phyloP scores from a whole-genome alignment of 2,329 filamentous ascomycete genomes.

The Colletotrichum tropicicola region DNA sequence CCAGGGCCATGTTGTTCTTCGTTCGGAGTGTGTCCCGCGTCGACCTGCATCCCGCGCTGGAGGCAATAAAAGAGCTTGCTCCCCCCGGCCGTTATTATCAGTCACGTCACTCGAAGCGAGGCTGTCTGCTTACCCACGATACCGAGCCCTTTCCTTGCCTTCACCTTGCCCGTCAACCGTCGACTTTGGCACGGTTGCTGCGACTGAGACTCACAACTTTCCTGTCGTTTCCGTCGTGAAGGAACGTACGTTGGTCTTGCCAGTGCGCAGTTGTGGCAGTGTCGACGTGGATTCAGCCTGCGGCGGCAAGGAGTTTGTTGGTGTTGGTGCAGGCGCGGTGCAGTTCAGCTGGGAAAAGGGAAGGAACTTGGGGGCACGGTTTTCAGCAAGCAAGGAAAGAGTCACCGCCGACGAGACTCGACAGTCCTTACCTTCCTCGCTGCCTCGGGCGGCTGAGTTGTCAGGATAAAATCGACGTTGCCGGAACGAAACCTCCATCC shows the following conservation, averaged over 20 bases:
- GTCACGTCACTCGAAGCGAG: constrained; percentile 2
- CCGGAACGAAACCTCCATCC: neutral
- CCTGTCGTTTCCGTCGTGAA: constrained; percentile 1
- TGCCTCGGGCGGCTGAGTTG: no score
- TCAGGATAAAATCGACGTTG: neutral
- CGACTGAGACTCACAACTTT: neutral
- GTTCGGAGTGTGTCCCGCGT: constrained; percentile 14
- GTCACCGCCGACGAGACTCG: neutral
- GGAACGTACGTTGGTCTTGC: neutral
- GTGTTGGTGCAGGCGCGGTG: neutral
- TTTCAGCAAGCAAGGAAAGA: neutral
- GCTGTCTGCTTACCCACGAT: constrained; percentile 20
- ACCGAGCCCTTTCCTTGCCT: neutral
- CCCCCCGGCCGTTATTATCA: neutral
- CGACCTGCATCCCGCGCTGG: constrained; percentile 8
- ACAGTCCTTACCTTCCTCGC: neutral
- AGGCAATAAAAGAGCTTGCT: constrained; percentile 20
- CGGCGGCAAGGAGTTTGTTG: constrained; percentile 6
- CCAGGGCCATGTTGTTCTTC: constrained; percentile 14
- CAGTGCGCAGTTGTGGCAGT: constrained; percentile 7
- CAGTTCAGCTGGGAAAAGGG: neutral
- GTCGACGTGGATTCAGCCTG: neutral
- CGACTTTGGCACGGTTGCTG: neutral
- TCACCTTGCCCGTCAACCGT: neutral
- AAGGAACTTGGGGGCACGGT: neutral